Evolutionary conservation across 2,329 filamentous ascomycete genomes (phyloP).

Genomic region (Pseudogymnoascus sp.): DNA sequence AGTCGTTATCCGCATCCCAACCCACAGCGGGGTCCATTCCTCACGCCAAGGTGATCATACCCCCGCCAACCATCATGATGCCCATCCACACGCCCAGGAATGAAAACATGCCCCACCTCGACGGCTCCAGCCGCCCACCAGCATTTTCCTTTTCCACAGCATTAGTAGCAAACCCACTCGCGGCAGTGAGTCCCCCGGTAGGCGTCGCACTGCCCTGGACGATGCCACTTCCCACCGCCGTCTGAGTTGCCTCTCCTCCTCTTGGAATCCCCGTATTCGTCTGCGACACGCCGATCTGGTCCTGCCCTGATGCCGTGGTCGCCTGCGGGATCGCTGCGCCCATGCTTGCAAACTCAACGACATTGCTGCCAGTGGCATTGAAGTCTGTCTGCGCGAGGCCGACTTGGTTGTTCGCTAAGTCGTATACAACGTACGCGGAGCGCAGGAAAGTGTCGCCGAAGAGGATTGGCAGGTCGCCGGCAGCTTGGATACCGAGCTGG

Average conservation of each 20-base stretch:
- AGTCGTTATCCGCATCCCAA: conserved; percentile 16
- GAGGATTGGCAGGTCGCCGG: conserved; percentile 24
- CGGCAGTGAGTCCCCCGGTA: background rate
- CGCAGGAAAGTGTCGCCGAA: conserved; percentile 49
- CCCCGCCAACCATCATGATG: conserved; percentile 30
- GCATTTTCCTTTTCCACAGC: background rate
- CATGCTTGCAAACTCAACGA: conserved; percentile 22
- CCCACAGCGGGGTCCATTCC: background rate
- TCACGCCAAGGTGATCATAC: conserved; percentile 25
- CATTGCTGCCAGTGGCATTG: conserved; percentile 30
- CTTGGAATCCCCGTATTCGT: conserved; percentile 9
- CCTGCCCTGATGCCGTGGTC: conserved; percentile 9
- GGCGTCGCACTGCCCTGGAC: background rate
- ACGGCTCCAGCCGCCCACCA: background rate
- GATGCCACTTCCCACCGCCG: background rate
- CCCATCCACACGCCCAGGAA: conserved; percentile 28
- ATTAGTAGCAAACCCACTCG: background rate
- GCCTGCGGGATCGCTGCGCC: conserved; percentile 5
- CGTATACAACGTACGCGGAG: conserved; percentile 49
- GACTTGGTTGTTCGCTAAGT: conserved; percentile 44
- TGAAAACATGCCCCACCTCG: background rate
- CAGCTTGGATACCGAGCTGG: conserved; percentile 26
- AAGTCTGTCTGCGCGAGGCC: conserved; percentile 44
- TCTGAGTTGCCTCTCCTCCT: conserved; percentile 5
- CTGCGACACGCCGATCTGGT: conserved; percentile 4